Percentiles rank a stretch among this genome's conserved stretches.
These are phyloP conservation scores for Chlorella vulgaris DNA, from an alignment of 139 green algal genomes.

Conservation along the genomic window DNA sequence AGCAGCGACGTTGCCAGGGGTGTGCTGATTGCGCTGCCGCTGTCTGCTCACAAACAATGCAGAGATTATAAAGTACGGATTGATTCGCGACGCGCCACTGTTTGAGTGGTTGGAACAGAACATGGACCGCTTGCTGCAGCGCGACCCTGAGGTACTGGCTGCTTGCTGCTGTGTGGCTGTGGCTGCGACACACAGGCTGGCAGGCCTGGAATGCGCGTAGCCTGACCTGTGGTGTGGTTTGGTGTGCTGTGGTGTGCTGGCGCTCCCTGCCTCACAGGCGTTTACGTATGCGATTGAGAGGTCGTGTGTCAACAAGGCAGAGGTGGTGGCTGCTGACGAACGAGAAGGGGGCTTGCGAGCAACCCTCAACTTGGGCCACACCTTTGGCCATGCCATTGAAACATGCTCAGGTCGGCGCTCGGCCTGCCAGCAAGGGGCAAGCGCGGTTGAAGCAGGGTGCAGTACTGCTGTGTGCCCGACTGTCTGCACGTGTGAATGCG, in stretches of 20 bases:
- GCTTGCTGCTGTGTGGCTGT: background rate
- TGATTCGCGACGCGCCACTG: slow-evolving; percentile 92
- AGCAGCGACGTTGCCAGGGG: background rate
- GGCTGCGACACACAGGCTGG: background rate
- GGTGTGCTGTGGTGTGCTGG: no score
- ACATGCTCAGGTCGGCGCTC: slow-evolving; percentile 50
- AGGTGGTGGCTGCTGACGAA: slow-evolving; percentile 95
- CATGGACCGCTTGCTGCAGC: slow-evolving; percentile 84
- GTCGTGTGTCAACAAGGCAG: slow-evolving; percentile 96
- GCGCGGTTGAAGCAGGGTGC: background rate
- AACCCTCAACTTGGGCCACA: slow-evolving; percentile 98
- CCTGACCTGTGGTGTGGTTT: no score
- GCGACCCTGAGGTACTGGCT: slow-evolving; percentile 64
- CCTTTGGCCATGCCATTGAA: slow-evolving; percentile 99
- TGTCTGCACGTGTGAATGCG: no score
- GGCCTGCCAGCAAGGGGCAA: background rate
- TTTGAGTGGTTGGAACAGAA: slow-evolving; percentile 97
- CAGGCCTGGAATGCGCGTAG: no score
- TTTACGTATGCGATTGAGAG: slow-evolving; percentile 92
- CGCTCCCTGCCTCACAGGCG: no score
- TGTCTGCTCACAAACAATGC: background rate
- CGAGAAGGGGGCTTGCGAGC: slow-evolving; percentile 93
- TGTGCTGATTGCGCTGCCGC: background rate
- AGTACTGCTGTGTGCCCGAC: background rate
- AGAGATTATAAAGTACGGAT: slow-evolving; percentile 99